phyloP scores from a whole-genome alignment of 495 filamentous ascomycete genomes.

The Saxophila tyrrhenica region DNA sequence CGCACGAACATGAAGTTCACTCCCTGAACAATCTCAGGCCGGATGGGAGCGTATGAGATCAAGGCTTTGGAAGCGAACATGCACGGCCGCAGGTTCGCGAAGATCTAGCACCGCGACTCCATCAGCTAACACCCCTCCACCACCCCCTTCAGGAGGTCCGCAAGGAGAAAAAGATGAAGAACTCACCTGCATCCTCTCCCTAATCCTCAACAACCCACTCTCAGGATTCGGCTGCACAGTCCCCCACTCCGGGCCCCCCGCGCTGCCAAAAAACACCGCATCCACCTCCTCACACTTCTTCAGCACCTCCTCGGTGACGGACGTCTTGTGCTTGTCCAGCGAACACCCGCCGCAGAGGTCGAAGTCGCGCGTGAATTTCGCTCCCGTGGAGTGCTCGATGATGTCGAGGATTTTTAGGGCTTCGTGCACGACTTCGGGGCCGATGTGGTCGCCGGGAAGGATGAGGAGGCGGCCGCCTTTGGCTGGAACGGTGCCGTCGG shows the following conservation, averaged over 20 bases:
- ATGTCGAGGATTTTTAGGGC: conserved; percentile 41
- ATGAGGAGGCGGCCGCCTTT: conserved; percentile 37
- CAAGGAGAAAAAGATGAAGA: background rate
- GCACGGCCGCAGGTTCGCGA: conserved; percentile 41
- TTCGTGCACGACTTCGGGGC: conserved; percentile 44
- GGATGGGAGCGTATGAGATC: conserved; percentile 35
- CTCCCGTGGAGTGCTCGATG: conserved; percentile 30
- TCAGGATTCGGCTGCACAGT: conserved; percentile 35
- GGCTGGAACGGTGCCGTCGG: background rate
- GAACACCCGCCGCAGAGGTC: conserved; percentile 40
- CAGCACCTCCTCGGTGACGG: conserved; percentile 36
- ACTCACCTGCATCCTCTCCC: conserved; percentile 34
- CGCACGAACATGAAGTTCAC: conserved; percentile 41
- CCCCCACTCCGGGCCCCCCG: conserved; percentile 42
- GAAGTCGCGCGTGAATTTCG: conserved; percentile 34
- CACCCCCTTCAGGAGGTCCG: too few species aligned
- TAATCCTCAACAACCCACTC: conserved; percentile 36
- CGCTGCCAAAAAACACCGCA: conserved; percentile 40
- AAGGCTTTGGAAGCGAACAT: conserved; percentile 34
- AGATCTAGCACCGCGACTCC: conserved; percentile 22
- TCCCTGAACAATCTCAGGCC: conserved; percentile 36
- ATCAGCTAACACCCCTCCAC: background rate
- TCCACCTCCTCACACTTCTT: conserved; percentile 32
- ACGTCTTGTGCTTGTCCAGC: conserved; percentile 37
- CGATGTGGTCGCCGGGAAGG: conserved; percentile 45